Conservation (phyloP, 345 rosid genomes). For the Acer campestre region DNA sequence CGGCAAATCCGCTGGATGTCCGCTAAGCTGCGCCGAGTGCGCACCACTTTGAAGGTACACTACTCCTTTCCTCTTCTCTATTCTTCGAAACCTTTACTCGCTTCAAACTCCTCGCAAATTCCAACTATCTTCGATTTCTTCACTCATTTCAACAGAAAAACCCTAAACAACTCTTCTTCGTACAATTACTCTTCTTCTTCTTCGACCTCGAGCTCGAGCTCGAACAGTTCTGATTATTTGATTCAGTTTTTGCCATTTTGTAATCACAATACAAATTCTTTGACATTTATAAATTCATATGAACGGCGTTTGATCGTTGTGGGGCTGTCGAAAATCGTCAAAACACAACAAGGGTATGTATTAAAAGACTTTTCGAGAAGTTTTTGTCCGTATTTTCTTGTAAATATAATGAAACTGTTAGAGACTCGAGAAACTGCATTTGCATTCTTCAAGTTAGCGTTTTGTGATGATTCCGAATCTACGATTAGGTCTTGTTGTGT, state of each 20-base stretch:
- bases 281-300: constrained; percentile 40
- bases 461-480: constrained; percentile 44
- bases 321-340: constrained; percentile 50
- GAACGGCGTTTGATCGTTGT: constrained; percentile 59
- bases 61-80: constrained; percentile 8
- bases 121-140: neutral
- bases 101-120: constrained; percentile 11
- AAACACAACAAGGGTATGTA: constrained; percentile 31
- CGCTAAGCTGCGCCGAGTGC: constrained; percentile 30
- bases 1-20: constrained; percentile 28
- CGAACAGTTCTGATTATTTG: constrained; percentile 27
- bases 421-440: constrained; percentile 49
- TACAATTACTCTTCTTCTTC: neutral
- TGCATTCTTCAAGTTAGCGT: constrained; percentile 62
- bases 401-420: constrained; percentile 46
- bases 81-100: neutral
- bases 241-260: constrained; percentile 49
- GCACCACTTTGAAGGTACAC: constrained; percentile 32
- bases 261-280: constrained; percentile 18
- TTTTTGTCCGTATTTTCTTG: constrained; percentile 50
- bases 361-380: constrained; percentile 37
- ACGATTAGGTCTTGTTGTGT: constrained; percentile 45
- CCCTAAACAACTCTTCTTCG: constrained; percentile 11
- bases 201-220: constrained; percentile 9
- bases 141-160: constrained; percentile 4